Conservation (phyloP, 345 rosid species). For the Eucalyptus brandiana region DNA sequence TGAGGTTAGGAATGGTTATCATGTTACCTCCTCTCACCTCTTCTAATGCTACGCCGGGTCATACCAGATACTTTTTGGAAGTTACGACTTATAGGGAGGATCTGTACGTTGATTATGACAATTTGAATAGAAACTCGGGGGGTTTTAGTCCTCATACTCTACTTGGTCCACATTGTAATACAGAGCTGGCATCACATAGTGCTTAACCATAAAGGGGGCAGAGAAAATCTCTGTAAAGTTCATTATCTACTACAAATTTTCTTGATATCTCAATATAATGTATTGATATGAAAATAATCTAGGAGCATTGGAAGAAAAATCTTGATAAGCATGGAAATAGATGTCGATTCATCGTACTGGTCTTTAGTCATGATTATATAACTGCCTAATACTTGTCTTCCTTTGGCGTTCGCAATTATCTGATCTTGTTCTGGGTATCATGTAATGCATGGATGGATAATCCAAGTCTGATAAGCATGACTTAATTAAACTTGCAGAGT, state of each 20-base stretch:
- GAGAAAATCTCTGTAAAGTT: not conserved
- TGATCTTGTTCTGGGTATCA: not conserved
- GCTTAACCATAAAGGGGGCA: not conserved
- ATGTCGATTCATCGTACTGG: not conserved
- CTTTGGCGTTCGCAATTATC: not conserved
- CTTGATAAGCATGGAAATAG: not conserved
- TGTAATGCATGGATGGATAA: not conserved
- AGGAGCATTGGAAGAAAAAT: not conserved
- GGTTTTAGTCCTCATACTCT: not conserved
- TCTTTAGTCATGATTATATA: not conserved
- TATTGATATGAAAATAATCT: not conserved
- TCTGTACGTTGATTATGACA: not conserved
- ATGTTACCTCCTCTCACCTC: not conserved
- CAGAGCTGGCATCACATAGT: not conserved
- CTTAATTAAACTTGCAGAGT: not conserved
- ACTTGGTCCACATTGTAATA: not conserved
- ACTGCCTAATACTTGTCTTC: not conserved
- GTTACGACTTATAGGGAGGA: not conserved
- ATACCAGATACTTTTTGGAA: not conserved
- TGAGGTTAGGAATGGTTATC: not conserved
- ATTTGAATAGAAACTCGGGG: not conserved
- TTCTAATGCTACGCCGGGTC: not conserved
- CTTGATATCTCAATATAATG: not conserved
- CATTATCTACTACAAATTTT: not conserved
- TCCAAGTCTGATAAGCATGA: not conserved